phyloP scores from a whole-genome alignment of 2,329 filamentous ascomycete species.

The Rhexocercosporidium sp. region DNA sequence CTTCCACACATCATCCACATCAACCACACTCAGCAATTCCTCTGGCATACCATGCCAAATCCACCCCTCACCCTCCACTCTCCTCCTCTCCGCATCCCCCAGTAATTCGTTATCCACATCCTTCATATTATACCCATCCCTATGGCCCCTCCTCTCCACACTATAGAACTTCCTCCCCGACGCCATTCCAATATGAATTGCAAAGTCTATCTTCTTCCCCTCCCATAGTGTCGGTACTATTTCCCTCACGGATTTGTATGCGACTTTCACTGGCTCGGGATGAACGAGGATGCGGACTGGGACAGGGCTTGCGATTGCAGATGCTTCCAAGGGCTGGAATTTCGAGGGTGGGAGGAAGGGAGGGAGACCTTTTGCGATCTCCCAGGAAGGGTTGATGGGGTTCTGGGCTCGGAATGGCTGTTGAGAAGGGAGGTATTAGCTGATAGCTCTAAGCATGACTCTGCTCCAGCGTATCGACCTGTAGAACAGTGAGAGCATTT shows the following conservation, averaged over 20 bases:
- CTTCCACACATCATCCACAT: constrained; percentile 59
- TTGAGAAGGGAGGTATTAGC: background rate
- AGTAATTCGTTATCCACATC: constrained; percentile 72
- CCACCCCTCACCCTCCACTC: constrained; percentile 52
- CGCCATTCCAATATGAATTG: constrained; percentile 83
- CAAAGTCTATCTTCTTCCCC: constrained; percentile 61
- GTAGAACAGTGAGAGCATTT: background rate
- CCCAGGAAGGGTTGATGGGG: constrained; percentile 79
- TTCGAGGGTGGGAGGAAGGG: constrained; percentile 57
- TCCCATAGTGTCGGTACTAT: constrained; percentile 64
- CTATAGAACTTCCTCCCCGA: constrained; percentile 67
- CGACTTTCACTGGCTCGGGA: constrained; percentile 70
- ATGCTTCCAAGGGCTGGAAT: constrained; percentile 30
- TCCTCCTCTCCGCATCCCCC: constrained; percentile 50
- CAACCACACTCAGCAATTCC: constrained; percentile 61
- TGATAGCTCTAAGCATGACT: background rate
- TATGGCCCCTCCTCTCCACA: constrained; percentile 72
- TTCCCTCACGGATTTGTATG: constrained; percentile 68
- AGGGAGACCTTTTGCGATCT: constrained; percentile 75
- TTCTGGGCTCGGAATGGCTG: constrained; percentile 78
- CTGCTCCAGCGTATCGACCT: too few relatives aligned
- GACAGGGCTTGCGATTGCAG: constrained; percentile 42
- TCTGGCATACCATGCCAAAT: constrained; percentile 59
- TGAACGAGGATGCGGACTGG: constrained; percentile 69
- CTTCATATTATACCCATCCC: constrained; percentile 71